Percentiles rank a stretch among this genome's conserved stretches.
Conservation (phyloP, 768 basidiomycete species). For the Hypsizygus marmoreus region DNA sequence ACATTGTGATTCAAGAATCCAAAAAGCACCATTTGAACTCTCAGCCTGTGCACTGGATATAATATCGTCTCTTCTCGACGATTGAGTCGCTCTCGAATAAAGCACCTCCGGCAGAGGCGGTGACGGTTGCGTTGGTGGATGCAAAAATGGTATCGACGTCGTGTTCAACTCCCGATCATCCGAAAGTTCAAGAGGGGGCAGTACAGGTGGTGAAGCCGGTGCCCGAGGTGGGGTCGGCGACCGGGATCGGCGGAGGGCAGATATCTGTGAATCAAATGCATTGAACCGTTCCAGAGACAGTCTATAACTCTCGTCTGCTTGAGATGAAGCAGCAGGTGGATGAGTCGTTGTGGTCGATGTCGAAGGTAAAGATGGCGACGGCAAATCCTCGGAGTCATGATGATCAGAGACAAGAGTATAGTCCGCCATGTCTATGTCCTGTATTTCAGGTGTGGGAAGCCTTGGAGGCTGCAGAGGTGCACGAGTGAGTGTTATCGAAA, state of each 20-base stretch:
- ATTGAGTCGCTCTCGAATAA: too few species aligned
- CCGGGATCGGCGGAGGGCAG: conserved; percentile 45
- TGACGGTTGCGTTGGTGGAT: conserved; percentile 21
- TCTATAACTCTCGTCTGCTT: conserved; percentile 39
- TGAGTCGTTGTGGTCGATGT: conserved; percentile 9
- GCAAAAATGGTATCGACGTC: conserved; percentile 22
- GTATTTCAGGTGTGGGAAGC: conserved; percentile 46
- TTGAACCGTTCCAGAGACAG: conserved; percentile 53
- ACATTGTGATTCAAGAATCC: too few species aligned
- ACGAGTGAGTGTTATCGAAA: conserved; percentile 15
- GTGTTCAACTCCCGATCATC: conserved; percentile 18
- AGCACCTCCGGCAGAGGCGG: conserved; percentile 25
- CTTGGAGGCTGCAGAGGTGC: conserved; percentile 34
- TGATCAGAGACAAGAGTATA: conserved; percentile 27
- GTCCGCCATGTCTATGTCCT: conserved; percentile 56
- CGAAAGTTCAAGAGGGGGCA: conserved; percentile 36
- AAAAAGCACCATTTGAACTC: too few species aligned
- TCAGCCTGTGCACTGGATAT: too few species aligned
- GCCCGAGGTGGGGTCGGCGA: conserved; percentile 24
- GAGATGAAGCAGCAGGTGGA: conserved; percentile 6
- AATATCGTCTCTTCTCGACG: too few species aligned
- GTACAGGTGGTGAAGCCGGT: conserved; percentile 32
- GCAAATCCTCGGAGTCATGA: conserved; percentile 18
- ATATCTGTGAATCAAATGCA: conserved; percentile 55
- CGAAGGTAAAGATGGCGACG: too few species aligned